These are phyloP conservation scores for Purpureocillium takamizusanense DNA, from an alignment of 2,329 filamentous ascomycete genomes.

Conservation along the genomic window DNA sequence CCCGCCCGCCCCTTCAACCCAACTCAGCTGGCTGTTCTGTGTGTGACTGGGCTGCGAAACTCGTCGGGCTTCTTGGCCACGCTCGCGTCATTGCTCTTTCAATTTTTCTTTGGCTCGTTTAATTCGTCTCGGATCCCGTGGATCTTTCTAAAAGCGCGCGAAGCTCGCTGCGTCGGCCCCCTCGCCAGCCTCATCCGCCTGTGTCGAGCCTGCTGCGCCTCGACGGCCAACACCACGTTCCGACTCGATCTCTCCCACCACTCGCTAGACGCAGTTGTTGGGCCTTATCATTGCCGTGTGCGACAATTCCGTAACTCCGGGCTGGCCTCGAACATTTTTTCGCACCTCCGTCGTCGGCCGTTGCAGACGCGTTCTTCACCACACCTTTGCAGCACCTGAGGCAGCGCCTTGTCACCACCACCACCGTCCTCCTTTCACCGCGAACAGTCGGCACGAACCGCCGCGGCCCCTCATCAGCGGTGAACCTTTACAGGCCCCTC, in stretches of 20 bases:
- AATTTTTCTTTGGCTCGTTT: conserved; percentile 8
- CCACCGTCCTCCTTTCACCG: conserved; percentile 6
- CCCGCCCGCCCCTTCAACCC: conserved; percentile 7
- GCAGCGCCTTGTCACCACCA: conserved; percentile 6
- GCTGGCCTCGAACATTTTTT: conserved; percentile 37
- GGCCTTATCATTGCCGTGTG: conserved; percentile 18
- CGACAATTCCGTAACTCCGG: conserved; percentile 23
- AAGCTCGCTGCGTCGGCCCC: not conserved
- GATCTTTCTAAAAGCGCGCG: conserved; percentile 13
- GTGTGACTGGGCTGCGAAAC: conserved; percentile 3
- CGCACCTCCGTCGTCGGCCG: conserved; percentile 11
- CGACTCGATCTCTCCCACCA: conserved; percentile 16
- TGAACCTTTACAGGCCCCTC: conserved; percentile 4
- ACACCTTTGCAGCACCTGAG: too few species aligned
- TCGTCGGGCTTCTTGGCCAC: conserved; percentile 5
- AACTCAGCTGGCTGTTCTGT: conserved; percentile 13
- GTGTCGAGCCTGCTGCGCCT: conserved; percentile 21
- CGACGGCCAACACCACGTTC: conserved; percentile 27
- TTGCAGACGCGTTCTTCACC: not conserved
- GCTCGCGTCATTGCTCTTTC: conserved; percentile 14
- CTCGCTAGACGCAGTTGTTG: conserved; percentile 39
- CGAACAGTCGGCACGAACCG: too few species aligned
- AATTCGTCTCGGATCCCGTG: conserved; percentile 14
- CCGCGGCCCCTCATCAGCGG: too few species aligned
- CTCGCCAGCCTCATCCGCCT: conserved; percentile 3